Evolutionary conservation across 768 basidiomycete species (phyloP), one percentile per base, ranked within the genome.

Genomic region (Psilocybe cubensis): DNA sequence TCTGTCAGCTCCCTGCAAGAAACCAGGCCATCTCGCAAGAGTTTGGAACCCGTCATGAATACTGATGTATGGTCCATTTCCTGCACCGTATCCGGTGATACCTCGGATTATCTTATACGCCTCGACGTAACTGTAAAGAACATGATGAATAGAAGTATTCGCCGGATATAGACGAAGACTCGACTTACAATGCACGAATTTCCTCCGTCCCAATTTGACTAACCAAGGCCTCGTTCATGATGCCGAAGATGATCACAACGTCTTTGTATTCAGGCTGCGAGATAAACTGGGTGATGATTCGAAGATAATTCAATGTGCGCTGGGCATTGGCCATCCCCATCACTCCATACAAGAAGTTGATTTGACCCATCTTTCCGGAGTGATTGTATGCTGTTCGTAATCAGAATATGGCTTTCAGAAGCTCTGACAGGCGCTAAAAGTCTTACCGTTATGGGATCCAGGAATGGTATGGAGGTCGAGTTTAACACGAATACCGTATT

Each of bases 321-420:
- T 94, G 86, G n/a, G 90, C 93, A 63, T 96, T 95, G 35, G 92
- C 91, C 56, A 91, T 70, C 20, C 94, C 94, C 94, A 94, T 94
- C 31, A 86, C 83, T 25, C 88, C 87, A 60, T 82, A 76, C 63
- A 91, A 66, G 63, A 86, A 88, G 68, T 93, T 91, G 67, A 89
- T 67, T 24, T 72, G 71, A 3, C 90, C 91, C 9, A 64, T 42
- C 68, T 77, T 79, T 4, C 89, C 90, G 68, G 76, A 87, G 69
- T 88, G 87, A 61, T 87, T 88, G 68, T 79, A 79, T 11, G 72
- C 79, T 80, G 18, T 11, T 14, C 35, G 21, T 51, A 18, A 48
- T 53, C 43, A 56, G 46, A 21, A 44, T 18, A 7, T 21, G 14
- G 9, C 3, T 24, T 14, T 10, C 28, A 18, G 11, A 23, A 5